Percentiles rank a stretch among this genome's conserved stretches.
These are phyloP conservation scores for Aspergillus tanneri DNA, from an alignment of 2,329 filamentous ascomycete genomes.

Conservation along the genomic window DNA sequence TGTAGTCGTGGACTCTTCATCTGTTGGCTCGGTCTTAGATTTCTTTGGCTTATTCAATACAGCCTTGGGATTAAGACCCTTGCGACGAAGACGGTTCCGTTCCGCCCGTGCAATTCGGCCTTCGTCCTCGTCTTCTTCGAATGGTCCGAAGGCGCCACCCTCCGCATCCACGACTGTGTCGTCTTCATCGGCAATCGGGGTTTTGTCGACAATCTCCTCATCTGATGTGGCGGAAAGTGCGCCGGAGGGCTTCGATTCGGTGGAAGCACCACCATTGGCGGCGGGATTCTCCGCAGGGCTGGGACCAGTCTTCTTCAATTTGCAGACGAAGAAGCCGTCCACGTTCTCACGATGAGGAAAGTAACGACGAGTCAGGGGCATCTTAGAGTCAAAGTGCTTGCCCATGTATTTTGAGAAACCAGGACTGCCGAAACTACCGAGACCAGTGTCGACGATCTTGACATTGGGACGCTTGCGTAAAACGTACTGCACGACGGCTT, in stretches of 20 bases:
- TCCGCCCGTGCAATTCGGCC: conserved; percentile 72
- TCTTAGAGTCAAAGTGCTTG: conserved; percentile 83
- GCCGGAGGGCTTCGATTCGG: conserved; percentile 19
- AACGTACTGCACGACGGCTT: conserved; percentile 90
- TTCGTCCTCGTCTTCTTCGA: conserved; percentile 71
- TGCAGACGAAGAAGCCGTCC: conserved; percentile 97
- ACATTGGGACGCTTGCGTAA: conserved; percentile 90
- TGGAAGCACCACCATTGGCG: conserved; percentile 28
- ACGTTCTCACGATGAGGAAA: conserved; percentile 94
- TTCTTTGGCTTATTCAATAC: conserved; percentile 44
- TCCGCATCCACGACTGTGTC: conserved; percentile 30
- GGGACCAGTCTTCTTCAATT: conserved; percentile 88
- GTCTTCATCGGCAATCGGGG: conserved; percentile 58
- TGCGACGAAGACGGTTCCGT: conserved; percentile 69
- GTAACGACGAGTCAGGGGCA: conserved; percentile 80
- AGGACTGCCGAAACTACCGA: conserved; percentile 80
- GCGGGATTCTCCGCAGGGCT: conserved; percentile 52
- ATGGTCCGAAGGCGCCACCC: conserved; percentile 66
- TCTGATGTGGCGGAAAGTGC: conserved; percentile 33
- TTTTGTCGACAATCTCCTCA: conserved; percentile 62
- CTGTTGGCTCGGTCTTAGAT: conserved; percentile 16
- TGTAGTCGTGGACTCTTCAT: conserved; percentile 18
- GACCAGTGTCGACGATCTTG: conserved; percentile 84
- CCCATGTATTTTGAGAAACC: conserved; percentile 89
- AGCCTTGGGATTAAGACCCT: conserved; percentile 70